These are phyloP conservation scores for Immersiporthe knoxdaviesiana DNA, from an alignment of 2,329 filamentous ascomycete genomes.

Conservation along the genomic window DNA sequence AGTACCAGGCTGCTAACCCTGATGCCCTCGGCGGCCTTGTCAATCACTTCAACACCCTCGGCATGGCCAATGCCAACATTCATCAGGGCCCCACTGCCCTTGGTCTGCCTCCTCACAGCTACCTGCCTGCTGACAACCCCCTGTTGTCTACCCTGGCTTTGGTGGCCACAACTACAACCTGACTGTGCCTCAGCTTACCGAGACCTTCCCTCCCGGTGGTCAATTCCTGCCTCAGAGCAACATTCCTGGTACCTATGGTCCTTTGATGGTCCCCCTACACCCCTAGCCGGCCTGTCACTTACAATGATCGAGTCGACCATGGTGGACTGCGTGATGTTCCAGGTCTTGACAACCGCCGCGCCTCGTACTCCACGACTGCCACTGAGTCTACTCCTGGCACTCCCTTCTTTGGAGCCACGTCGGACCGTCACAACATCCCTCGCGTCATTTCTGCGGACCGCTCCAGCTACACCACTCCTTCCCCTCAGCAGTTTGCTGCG, in stretches of 20 bases:
- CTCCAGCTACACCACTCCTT: slow-evolving; percentile 68
- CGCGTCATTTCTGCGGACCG: slow-evolving; percentile 62
- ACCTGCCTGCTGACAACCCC: slow-evolving; percentile 33
- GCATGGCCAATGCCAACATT: slow-evolving; percentile 32
- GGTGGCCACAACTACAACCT: slow-evolving; percentile 29
- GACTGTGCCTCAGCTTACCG: slow-evolving; percentile 29
- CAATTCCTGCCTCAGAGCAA: slow-evolving; percentile 36
- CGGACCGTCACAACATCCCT: slow-evolving; percentile 62
- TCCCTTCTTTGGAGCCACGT: slow-evolving; percentile 63
- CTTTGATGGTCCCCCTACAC: slow-evolving; percentile 54
- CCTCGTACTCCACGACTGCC: slow-evolving; percentile 63
- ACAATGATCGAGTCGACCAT: slow-evolving; percentile 52
- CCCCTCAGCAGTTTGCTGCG: slow-evolving; percentile 61
- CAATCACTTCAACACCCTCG: slow-evolving; percentile 31
- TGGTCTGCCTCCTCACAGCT: slow-evolving; percentile 31
- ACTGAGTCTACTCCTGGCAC: slow-evolving; percentile 69
- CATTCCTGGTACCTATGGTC: slow-evolving; percentile 34
- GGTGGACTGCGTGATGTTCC: slow-evolving; percentile 58
- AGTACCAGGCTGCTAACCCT: slow-evolving; percentile 32
- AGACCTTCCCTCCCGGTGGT: slow-evolving; percentile 35
- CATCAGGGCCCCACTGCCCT: slow-evolving; percentile 33
- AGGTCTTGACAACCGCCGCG: slow-evolving; percentile 66
- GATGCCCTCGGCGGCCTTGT: slow-evolving; percentile 30
- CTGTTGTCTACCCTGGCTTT: slow-evolving; percentile 33
- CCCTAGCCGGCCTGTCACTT: slow-evolving; percentile 51